Percentiles rank a stretch among this genome's conserved stretches.
These are phyloP conservation scores for Zalaria obscura DNA, from an alignment of 2,329 filamentous ascomycete genomes.

Conservation along the genomic window DNA sequence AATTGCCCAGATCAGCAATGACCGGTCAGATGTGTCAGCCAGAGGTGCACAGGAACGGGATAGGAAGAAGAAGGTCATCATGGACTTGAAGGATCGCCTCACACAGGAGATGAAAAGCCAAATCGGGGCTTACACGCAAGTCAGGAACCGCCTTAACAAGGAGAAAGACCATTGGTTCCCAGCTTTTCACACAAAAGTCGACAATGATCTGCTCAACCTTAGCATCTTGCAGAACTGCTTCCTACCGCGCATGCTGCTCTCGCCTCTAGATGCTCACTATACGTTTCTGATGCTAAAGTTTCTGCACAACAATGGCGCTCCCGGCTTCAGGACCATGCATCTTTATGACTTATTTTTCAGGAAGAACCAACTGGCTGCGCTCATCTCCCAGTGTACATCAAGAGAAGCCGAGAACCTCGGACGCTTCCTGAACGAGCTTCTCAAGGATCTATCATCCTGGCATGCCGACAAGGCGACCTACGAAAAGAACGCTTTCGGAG, in stretches of 20 bases:
- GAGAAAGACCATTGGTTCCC: conserved; percentile 72
- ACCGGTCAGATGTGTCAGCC: conserved; percentile 59
- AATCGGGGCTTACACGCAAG: conserved; percentile 51
- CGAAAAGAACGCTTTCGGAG: conserved; percentile 66
- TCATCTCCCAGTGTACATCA: conserved; percentile 82
- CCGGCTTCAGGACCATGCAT: conserved; percentile 75
- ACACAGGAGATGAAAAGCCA: conserved; percentile 61
- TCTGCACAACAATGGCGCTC: conserved; percentile 69
- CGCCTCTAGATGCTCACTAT: conserved; percentile 77
- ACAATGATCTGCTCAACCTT: conserved; percentile 47
- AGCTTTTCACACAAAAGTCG: conserved; percentile 46
- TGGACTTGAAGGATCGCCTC: conserved; percentile 54
- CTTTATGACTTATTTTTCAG: conserved; percentile 76
- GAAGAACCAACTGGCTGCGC: conserved; percentile 61
- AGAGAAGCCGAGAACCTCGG: conserved; percentile 89
- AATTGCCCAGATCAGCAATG: conserved; percentile 51
- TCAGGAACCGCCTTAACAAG: conserved; percentile 54
- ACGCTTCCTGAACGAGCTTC: conserved; percentile 69
- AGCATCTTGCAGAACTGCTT: conserved; percentile 80
- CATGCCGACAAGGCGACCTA: conserved; percentile 64
- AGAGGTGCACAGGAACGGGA: conserved; percentile 53
- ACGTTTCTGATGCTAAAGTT: conserved; percentile 76
- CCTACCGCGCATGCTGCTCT: conserved; percentile 73
- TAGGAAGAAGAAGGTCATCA: conserved; percentile 53
- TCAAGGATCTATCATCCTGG: conserved; percentile 73